Base-by-base conservation (phyloP, 306 rosid genomes). In the Castanea sativa region DNA sequence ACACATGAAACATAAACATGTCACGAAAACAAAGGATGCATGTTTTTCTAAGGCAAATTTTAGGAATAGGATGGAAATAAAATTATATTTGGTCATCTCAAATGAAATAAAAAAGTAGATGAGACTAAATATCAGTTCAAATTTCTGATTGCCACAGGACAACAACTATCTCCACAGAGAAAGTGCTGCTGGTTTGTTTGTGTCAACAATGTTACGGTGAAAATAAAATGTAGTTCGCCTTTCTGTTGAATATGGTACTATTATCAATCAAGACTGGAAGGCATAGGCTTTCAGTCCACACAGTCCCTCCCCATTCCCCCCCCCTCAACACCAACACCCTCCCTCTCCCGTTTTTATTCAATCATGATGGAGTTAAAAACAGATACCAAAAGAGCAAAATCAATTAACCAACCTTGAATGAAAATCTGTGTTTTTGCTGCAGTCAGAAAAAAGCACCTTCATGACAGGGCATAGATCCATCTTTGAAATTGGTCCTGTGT, bases 381-480 rank as follows among this genome's bases (percentile, higher is more conserved):
- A 51, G 73, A 25, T 30, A 25, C 67, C 6, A 23, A 71, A 71
- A 55, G 33, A 45, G 16, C 63, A 16, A 61, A 84, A 70, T 63
- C 33, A 51, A 53, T 19, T 71, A 45, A 78, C 91, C 21, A 60
- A 92, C 99, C 99, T 90, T 82, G 65, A 75, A 55, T 92, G 91
- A 71, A 92, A 85, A 75, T 92, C 91, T 3, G 84, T 64, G 16
- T 77, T 81, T 33, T 69, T 80, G 79, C 76, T 58, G 82, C 82
- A 86, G 56, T 91, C 86, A 68, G 96, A 89, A 73, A 85, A 95
- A 76, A 89, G 89, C 83, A 95, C 92, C 86, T 95, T 89, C 80
- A 87, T 81, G 80, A 89, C 79, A 30, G 98, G 94, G 73, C 56
- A 80, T 61, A 94, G 85, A 80, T 88, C 88, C 51, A 85, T 78